phyloP scores from a whole-genome alignment of 768 basidiomycete genomes.

The Suillus subluteus region DNA sequence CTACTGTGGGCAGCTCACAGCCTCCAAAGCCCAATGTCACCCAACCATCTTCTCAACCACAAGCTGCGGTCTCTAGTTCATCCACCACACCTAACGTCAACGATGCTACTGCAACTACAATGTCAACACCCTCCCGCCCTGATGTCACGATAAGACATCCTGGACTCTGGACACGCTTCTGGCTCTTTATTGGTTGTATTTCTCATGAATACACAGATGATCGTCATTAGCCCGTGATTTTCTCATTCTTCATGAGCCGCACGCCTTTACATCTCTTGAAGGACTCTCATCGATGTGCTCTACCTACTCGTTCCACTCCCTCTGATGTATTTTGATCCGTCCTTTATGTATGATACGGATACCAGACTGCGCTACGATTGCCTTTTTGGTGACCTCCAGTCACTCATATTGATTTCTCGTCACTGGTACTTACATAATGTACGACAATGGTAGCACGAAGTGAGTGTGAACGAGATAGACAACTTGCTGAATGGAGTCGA shows the following conservation, averaged over 20 bases:
- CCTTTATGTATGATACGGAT: background rate
- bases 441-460: no score
- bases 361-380: background rate
- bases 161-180: conserved; percentile 1
- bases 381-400: no score
- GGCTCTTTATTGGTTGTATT: background rate
- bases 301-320: no score
- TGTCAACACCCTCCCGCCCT: background rate
- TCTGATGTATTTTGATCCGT: no score
- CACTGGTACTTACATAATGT: no score
- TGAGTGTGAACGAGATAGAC: no score
- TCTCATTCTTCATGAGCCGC: background rate
- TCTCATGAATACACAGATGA: background rate
- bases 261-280: background rate
- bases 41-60: background rate
- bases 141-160: background rate
- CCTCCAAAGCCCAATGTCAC: background rate
- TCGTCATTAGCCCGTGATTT: background rate
- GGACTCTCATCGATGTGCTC: background rate
- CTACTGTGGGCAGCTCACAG: background rate
- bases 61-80: background rate
- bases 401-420: no score
- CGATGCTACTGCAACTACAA: no score
- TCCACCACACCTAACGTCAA: background rate
- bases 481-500: no score